phyloP scores from a whole-genome alignment of 2,329 filamentous ascomycete genomes.

The Bipolaris zeicola region DNA sequence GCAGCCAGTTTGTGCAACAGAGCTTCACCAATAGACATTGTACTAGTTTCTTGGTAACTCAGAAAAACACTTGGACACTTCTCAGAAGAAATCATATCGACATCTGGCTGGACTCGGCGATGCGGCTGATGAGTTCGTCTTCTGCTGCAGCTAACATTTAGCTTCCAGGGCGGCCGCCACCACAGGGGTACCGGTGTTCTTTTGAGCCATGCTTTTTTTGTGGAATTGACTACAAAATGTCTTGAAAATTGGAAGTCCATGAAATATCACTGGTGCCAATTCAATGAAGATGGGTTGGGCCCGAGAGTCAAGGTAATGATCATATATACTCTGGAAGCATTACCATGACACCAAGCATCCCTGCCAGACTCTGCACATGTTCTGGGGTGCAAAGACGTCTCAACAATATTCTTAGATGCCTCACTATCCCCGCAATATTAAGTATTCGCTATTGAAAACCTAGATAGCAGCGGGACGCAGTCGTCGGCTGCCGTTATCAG shows the following conservation, averaged over 20 bases:
- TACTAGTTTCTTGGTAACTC: background rate
- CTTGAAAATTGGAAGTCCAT: background rate
- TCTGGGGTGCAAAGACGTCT: no score
- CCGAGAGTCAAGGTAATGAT: no score
- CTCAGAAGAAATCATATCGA: background rate
- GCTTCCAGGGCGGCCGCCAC: slow-evolving; percentile 1
- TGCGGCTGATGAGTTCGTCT: slow-evolving; percentile 2
- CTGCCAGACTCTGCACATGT: no score
- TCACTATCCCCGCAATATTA: background rate
- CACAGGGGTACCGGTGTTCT: background rate
- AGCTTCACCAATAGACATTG: background rate
- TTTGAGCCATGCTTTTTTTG: background rate
- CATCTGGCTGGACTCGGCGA: background rate
- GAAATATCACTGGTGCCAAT: background rate
- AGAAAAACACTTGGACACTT: background rate
- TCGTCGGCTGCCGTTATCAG: background rate
- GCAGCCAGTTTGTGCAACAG: background rate
- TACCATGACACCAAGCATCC: no score
- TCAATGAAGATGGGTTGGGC: background rate
- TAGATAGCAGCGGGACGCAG: background rate
- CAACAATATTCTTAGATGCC: background rate
- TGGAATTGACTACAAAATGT: background rate
- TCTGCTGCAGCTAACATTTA: slow-evolving; percentile 12
- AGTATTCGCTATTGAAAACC: background rate
- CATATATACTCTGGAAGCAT: no score